phyloP scores from a whole-genome alignment of 257 asterid species.

The Rauvolfia tetraphylla region DNA sequence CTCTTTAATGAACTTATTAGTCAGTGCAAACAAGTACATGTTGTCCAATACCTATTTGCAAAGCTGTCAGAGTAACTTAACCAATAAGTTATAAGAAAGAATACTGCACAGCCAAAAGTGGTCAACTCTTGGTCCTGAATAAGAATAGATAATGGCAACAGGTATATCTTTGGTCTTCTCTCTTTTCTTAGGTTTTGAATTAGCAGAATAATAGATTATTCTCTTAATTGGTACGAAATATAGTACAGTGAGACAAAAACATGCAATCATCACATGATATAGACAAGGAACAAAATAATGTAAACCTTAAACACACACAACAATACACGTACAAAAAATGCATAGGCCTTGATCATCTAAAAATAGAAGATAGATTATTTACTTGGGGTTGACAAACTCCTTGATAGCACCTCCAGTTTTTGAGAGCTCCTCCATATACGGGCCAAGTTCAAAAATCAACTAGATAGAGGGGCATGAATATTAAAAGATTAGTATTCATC shows the following conservation, averaged over 20 bases:
- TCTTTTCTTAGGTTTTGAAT: background rate
- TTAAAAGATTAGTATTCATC: constrained; percentile 1
- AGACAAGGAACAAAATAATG: background rate
- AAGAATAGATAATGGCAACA: no score
- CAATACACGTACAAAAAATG: background rate
- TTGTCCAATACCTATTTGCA: background rate
- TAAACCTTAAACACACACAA: no score
- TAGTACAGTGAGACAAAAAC: background rate
- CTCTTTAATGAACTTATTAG: background rate
- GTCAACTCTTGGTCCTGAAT: no score
- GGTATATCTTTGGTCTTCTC: no score
- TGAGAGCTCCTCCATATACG: constrained; percentile 88
- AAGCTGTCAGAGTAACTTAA: background rate
- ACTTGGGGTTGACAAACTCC: constrained; percentile 99
- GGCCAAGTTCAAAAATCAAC: constrained; percentile 86
- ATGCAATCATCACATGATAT: background rate
- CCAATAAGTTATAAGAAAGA: background rate
- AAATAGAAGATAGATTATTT: constrained; percentile 28
- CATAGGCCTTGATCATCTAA: background rate
- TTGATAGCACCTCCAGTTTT: constrained; percentile 87
- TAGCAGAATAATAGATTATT: background rate
- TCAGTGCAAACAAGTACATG: background rate
- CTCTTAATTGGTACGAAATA: background rate
- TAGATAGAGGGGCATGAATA: constrained; percentile 29
- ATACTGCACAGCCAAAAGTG: no score